These are phyloP conservation scores for Globisporangium spiculum DNA, from an alignment of 352 stramenopile genomes.

Conservation along the genomic window DNA sequence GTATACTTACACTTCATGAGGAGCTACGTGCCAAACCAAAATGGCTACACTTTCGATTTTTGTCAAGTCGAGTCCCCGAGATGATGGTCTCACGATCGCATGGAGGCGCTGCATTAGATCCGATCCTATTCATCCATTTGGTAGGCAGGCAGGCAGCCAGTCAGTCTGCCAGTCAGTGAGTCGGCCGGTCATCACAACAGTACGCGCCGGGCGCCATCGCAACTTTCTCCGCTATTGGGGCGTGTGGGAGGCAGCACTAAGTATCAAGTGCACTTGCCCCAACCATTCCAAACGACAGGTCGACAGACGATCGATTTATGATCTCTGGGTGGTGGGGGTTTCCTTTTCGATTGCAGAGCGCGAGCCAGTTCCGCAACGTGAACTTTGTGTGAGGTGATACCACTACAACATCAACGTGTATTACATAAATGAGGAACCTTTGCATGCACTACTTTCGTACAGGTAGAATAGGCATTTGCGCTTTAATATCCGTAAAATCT, in stretches of 20 bases:
- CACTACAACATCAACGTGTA: too few relatives aligned
- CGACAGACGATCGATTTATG: too few relatives aligned
- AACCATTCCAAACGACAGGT: too few relatives aligned
- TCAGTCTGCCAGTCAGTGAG: background rate
- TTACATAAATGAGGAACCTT: too few relatives aligned
- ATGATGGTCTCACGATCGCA: background rate
- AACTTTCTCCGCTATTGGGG: background rate
- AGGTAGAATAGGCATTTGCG: too few relatives aligned
- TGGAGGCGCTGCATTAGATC: background rate
- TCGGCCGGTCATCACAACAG: background rate
- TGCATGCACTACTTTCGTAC: too few relatives aligned
- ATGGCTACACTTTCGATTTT: background rate
- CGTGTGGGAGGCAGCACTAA: background rate
- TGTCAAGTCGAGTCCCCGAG: background rate
- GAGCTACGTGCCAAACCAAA: background rate
- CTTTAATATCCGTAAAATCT: too few relatives aligned
- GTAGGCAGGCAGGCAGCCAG: background rate
- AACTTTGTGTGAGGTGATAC: too few relatives aligned
- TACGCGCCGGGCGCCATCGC: background rate
- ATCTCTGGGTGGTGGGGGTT: too few relatives aligned
- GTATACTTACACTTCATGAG: background rate
- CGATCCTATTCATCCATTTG: background rate
- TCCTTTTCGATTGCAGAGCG: too few relatives aligned
- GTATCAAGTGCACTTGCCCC: background rate
- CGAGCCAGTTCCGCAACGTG: too few relatives aligned